Evolutionary conservation across 106 monocot species (phyloP).

Genomic region (Gastrodia elata): DNA sequence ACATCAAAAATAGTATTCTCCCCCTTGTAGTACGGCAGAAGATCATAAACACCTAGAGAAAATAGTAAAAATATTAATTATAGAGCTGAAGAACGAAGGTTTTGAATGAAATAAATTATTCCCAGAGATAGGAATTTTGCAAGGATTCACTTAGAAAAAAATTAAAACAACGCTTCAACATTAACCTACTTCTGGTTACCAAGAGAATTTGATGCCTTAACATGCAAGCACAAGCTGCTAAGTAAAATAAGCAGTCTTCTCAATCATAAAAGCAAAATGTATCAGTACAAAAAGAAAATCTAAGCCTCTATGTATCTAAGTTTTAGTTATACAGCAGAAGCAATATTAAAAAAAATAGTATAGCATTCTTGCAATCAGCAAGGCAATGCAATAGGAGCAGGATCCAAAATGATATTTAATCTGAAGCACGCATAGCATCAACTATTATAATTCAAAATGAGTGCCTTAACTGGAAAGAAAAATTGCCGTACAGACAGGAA

Average conservation of each 20-base stretch:
- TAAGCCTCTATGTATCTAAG: neutral
- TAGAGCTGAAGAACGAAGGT: neutral
- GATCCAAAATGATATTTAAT: neutral
- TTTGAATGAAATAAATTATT: neutral
- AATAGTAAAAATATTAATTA: neutral
- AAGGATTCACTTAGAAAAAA: neutral
- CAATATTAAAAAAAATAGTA: neutral
- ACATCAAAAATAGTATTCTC: slow-evolving; percentile 97
- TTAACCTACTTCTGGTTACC: neutral
- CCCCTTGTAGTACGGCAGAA: slow-evolving; percentile 91
- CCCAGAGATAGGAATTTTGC: neutral
- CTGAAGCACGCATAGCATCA: neutral
- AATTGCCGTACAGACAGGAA: neutral
- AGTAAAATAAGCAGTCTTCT: neutral
- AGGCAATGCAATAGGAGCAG: neutral
- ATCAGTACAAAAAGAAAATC: neutral
- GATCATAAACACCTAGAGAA: slow-evolving; percentile 63
- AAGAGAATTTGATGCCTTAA: neutral
- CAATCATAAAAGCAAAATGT: neutral
- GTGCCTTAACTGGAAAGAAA: neutral
- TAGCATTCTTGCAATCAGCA: neutral
- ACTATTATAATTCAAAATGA: neutral
- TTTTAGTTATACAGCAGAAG: neutral
- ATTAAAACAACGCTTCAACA: neutral
- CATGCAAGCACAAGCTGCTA: neutral